Percentiles rank a stretch among this genome's conserved stretches.
Conservation (phyloP, 768 basidiomycete species). For the Podaxis carcinomalis region DNA sequence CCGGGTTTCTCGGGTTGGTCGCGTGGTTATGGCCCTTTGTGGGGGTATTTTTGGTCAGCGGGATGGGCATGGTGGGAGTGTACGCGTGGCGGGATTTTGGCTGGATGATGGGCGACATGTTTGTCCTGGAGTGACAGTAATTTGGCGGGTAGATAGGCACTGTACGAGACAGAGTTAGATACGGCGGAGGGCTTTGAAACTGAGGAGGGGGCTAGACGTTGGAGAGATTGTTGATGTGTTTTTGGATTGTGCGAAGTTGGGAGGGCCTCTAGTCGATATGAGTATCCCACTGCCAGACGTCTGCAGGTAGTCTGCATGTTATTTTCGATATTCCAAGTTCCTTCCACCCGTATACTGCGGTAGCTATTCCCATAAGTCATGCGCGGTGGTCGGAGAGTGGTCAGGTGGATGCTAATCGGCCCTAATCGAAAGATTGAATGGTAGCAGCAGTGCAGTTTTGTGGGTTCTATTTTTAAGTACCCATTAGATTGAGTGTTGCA, state of each 20-base stretch:
- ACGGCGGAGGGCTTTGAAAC: too few relatives aligned
- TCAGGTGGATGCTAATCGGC: neutral
- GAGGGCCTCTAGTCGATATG: neutral
- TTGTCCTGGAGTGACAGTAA: too few relatives aligned
- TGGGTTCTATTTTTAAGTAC: neutral
- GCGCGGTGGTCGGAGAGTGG: too few relatives aligned
- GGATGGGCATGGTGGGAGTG: neutral
- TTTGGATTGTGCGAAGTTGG: neutral
- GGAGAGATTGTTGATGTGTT: too few relatives aligned
- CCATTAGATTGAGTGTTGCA: neutral
- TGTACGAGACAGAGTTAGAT: too few relatives aligned
- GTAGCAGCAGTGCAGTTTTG: neutral
- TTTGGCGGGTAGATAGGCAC: too few relatives aligned
- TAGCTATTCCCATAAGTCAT: too few relatives aligned
- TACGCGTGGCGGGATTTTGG: neutral
- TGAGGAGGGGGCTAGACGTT: too few relatives aligned
- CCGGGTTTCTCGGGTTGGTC: slow-evolving; percentile 15
- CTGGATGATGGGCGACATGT: too few relatives aligned
- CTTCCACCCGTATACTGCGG: neutral
- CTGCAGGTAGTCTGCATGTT: slow-evolving; percentile 8
- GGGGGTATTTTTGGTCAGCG: neutral
- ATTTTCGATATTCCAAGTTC: neutral
- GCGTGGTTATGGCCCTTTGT: neutral
- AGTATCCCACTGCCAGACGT: neutral
- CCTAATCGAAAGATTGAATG: neutral